These are phyloP conservation scores for Penicillium sp. DNA, from an alignment of 2,329 filamentous ascomycete species.

Conservation along the genomic window DNA sequence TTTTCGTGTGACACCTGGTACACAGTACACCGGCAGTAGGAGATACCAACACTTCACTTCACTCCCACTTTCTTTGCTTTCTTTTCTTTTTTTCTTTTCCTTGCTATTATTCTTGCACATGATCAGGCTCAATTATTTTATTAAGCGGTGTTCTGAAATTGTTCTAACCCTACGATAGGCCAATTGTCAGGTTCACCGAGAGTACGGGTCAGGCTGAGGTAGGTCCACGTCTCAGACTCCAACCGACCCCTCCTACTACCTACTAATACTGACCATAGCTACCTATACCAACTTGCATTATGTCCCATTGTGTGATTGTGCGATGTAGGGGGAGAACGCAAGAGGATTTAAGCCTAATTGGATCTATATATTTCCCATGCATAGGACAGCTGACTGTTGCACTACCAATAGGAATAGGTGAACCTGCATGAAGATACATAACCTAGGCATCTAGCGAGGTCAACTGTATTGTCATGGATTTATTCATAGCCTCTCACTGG, in stretches of 20 bases:
- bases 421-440: background rate
- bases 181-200: slow-evolving; percentile 1
- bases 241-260: background rate
- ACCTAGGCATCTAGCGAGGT: background rate
- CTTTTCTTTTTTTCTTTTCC: background rate
- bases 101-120: no score
- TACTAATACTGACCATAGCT: no score
- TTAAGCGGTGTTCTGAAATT: background rate
- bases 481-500: background rate
- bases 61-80: background rate
- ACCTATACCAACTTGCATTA: background rate
- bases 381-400: background rate
- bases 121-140: background rate
- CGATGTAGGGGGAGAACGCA: slow-evolving; percentile 2
- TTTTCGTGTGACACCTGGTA: slow-evolving; percentile 8
- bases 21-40: no score
- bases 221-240: background rate
- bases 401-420: slow-evolving; percentile 6
- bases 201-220: slow-evolving; percentile 9
- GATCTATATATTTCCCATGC: background rate
- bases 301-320: background rate
- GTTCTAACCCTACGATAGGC: background rate
- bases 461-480: background rate
- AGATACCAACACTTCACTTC: no score
- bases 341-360: background rate